Evolutionary conservation across 1,284 basidiomycete species (phyloP).

Genomic region (Ustilago hordei): DNA sequence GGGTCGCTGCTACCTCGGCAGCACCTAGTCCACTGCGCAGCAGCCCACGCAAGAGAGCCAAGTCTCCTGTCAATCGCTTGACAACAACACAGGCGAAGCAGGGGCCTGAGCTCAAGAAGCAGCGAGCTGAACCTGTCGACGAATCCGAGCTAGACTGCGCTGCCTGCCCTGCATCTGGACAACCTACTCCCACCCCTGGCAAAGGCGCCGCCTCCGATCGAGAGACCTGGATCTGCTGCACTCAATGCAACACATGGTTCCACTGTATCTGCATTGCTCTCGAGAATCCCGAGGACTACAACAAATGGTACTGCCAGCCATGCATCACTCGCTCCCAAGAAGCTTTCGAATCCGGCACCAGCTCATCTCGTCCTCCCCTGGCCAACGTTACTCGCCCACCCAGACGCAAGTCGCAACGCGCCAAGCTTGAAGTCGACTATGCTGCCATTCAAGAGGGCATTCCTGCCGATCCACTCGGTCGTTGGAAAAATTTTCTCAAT

Average conservation of each 20-base stretch:
- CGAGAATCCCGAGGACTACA: conserved; percentile 48
- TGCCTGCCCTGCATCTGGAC: conserved; percentile 35
- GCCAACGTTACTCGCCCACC: conserved; percentile 44
- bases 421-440: conserved; percentile 55
- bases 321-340: conserved; percentile 39
- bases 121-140: conserved; percentile 34
- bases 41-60: conserved; percentile 36
- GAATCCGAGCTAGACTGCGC: conserved; percentile 53
- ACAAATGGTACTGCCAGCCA: conserved; percentile 57
- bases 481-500: conserved; percentile 52
- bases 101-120: conserved; percentile 19
- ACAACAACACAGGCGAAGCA: background rate
- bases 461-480: conserved; percentile 55
- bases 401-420: conserved; percentile 45
- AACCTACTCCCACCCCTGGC: conserved; percentile 37
- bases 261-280: conserved; percentile 58
- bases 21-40: conserved; percentile 21
- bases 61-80: conserved; percentile 10
- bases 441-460: conserved; percentile 61
- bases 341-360: conserved; percentile 25
- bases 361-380: conserved; percentile 21
- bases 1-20: conserved; percentile 5
- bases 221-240: conserved; percentile 59
- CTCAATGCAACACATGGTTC: conserved; percentile 59
- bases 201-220: conserved; percentile 46